These are phyloP conservation scores for Camellia japonica DNA, from an alignment of 148 eudicot genomes.

Conservation along the genomic window DNA sequence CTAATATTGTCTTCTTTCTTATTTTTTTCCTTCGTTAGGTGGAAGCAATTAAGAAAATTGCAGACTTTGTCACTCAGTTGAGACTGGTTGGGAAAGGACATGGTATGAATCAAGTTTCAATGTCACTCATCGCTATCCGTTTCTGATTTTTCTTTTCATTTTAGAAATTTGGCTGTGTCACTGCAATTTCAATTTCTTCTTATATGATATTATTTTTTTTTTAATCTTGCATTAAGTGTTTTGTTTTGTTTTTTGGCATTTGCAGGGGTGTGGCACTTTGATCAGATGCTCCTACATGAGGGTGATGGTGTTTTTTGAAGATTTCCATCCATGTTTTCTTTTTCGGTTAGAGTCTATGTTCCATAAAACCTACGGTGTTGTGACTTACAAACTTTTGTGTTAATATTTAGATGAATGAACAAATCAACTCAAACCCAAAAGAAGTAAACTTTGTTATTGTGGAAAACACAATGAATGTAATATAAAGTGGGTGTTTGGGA, in stretches of 20 bases:
- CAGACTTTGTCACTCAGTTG: conserved; percentile 73
- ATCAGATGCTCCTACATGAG: conserved; percentile 62
- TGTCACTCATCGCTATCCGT: neutral
- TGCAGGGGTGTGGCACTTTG: conserved; percentile 93
- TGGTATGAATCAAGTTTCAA: conserved; percentile 36
- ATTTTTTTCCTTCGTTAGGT: conserved; percentile 35
- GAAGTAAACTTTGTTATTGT: neutral
- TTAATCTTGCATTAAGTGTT: neutral
- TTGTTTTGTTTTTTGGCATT: neutral
- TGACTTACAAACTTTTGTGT: neutral
- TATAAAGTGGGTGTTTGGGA: neutral
- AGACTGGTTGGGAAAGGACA: conserved; percentile 85
- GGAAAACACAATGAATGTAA: neutral
- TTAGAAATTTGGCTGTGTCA: too few species aligned
- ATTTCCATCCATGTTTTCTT: neutral
- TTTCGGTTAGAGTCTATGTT: neutral
- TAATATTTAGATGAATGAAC: neutral
- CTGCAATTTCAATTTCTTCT: neutral
- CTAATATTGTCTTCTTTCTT: neutral
- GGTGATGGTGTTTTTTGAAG: conserved; percentile 26
- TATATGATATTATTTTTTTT: neutral
- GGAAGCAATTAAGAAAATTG: conserved; percentile 75
- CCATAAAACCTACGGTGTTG: neutral
- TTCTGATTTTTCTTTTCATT: neutral
- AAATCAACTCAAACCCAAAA: neutral